These are phyloP conservation scores for Coemansia sp. DNA, from an alignment of 192 early-diverging fungal species.

Conservation along the genomic window DNA sequence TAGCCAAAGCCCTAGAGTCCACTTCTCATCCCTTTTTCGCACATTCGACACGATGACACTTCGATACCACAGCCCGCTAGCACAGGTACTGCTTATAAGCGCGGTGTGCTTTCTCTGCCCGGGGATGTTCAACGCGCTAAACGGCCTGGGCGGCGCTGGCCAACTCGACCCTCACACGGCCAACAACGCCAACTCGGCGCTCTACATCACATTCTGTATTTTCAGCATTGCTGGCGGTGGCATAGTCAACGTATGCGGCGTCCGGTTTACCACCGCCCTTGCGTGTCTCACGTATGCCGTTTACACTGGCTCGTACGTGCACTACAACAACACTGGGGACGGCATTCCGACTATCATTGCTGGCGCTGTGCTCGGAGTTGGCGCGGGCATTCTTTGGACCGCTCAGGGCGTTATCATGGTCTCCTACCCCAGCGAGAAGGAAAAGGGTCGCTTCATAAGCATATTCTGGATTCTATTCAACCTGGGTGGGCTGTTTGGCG, in stretches of 20 bases:
- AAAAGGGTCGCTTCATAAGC: slow-evolving; percentile 78
- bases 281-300: slow-evolving; percentile 68
- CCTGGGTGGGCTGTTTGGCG: slow-evolving; percentile 73
- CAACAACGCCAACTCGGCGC: slow-evolving; percentile 71
- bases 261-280: slow-evolving; percentile 61
- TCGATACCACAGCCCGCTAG: slow-evolving; percentile 59
- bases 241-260: slow-evolving; percentile 77
- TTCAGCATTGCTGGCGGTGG: slow-evolving; percentile 74
- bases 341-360: slow-evolving; percentile 64
- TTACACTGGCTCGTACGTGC: slow-evolving; percentile 71
- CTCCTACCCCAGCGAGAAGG: slow-evolving; percentile 72
- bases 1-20: not conserved
- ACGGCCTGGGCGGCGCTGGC: slow-evolving; percentile 66
- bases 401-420: slow-evolving; percentile 79
- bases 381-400: slow-evolving; percentile 69
- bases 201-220: slow-evolving; percentile 71
- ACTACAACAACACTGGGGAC: slow-evolving; percentile 59
- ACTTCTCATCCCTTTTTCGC: not conserved
- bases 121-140: slow-evolving; percentile 76
- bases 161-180: slow-evolving; percentile 58
- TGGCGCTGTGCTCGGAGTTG: slow-evolving; percentile 73
- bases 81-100: slow-evolving; percentile 68
- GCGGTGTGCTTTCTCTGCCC: slow-evolving; percentile 74
- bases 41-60: slow-evolving; percentile 18
- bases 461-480: slow-evolving; percentile 84